Evolutionary conservation across 208 protist genomes (phyloP).

Genomic region (Trypanosoma lewisi): DNA sequence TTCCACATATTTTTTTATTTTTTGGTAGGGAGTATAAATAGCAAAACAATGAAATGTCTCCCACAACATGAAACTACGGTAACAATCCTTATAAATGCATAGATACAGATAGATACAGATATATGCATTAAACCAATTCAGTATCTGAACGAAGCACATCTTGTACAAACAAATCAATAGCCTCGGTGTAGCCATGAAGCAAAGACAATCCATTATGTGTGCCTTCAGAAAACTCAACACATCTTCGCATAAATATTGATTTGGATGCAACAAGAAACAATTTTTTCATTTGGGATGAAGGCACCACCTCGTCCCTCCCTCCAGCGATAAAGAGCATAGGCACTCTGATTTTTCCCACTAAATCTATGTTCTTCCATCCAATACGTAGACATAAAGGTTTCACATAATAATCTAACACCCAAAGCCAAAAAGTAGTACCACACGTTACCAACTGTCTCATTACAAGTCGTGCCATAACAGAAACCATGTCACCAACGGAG

Average conservation of each 20-base stretch:
- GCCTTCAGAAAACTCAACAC: constrained; percentile 70
- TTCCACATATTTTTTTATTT: too few relatives aligned
- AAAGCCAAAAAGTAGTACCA: constrained; percentile 21
- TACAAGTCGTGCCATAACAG: constrained; percentile 30
- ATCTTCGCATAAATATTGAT: constrained; percentile 30
- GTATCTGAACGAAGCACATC: constrained; percentile 15
- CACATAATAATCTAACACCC: constrained; percentile 64
- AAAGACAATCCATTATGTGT: constrained; percentile 67
- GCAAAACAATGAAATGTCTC: constrained; percentile 9
- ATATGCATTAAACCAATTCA: constrained; percentile 10
- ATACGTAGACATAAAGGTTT: constrained; percentile 77
- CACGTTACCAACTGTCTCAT: constrained; percentile 19
- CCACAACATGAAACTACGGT: too few relatives aligned
- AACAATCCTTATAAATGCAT: not conserved
- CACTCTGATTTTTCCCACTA: constrained; percentile 28
- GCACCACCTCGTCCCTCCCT: constrained; percentile 82
- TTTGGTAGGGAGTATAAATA: too few relatives aligned
- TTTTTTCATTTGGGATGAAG: constrained; percentile 68
- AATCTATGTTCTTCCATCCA: constrained; percentile 59
- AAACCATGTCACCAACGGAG: constrained; percentile 81
- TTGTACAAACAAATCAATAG: constrained; percentile 60
- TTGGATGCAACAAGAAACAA: constrained; percentile 51
- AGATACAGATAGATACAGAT: not conserved
- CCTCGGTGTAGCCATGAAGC: constrained; percentile 53
- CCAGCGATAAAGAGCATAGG: constrained; percentile 87